phyloP scores from a whole-genome alignment of 306 rosid species.

The Gastrolobium bilobum region DNA sequence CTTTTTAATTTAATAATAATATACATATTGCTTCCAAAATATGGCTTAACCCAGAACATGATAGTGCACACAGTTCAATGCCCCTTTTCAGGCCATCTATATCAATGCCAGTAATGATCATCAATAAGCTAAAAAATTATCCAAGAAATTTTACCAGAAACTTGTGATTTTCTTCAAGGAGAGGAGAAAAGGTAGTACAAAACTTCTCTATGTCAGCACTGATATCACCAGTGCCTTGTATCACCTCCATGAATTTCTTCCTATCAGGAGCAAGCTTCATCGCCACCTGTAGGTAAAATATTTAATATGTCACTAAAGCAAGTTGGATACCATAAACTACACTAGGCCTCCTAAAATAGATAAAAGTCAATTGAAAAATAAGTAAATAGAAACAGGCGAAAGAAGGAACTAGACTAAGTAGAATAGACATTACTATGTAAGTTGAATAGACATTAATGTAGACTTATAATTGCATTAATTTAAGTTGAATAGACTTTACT shows the following conservation, averaged over 20 bases:
- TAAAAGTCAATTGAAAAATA: background rate
- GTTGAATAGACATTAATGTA: background rate
- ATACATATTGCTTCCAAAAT: background rate
- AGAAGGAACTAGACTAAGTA: background rate
- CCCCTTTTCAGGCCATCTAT: constrained; percentile 15
- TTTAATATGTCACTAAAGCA: constrained; percentile 25
- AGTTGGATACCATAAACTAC: background rate
- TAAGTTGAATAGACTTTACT: background rate
- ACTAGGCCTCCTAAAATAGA: constrained; percentile 5
- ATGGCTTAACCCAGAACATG: constrained; percentile 25
- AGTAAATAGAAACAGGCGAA: background rate
- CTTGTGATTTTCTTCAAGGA: constrained; percentile 91
- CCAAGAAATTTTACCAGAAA: constrained; percentile 73
- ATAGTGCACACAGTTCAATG: constrained; percentile 25
- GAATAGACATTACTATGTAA: background rate
- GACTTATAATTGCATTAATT: background rate
- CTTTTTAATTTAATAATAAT: background rate
- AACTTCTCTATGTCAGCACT: constrained; percentile 78
- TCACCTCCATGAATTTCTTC: constrained; percentile 94
- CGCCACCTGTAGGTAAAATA: constrained; percentile 69
- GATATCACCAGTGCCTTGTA: constrained; percentile 77
- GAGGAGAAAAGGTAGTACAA: constrained; percentile 73
- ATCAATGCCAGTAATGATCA: constrained; percentile 2
- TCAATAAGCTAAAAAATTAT: constrained; percentile 28
- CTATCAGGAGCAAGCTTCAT: constrained; percentile 99